phyloP scores from a whole-genome alignment of 139 green algal species.

The Gonium pectorale region DNA sequence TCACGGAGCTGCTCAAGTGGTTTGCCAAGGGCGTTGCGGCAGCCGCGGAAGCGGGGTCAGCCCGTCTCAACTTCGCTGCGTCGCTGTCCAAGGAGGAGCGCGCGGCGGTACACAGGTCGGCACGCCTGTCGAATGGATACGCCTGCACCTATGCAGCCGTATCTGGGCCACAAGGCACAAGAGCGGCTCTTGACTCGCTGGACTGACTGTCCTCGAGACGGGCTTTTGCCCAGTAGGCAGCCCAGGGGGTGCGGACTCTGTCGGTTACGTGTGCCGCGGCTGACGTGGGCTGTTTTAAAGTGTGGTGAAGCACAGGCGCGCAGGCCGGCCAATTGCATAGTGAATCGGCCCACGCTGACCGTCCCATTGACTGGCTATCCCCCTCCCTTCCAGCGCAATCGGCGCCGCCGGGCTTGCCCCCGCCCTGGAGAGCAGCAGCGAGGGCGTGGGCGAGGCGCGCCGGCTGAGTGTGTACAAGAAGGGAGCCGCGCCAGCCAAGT shows the following conservation, averaged over 20 bases:
- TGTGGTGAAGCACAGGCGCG: too few species aligned
- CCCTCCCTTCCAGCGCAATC: background rate
- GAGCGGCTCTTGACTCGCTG: too few species aligned
- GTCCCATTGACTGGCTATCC: too few species aligned
- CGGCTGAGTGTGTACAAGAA: slow-evolving; percentile 27
- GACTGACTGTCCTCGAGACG: too few species aligned
- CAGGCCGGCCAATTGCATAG: too few species aligned
- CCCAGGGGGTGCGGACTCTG: too few species aligned
- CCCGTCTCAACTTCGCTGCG: background rate
- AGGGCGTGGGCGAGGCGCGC: slow-evolving; percentile 20
- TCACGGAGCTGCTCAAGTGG: slow-evolving; percentile 4
- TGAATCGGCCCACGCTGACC: too few species aligned
- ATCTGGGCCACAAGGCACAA: too few species aligned
- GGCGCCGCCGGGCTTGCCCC: background rate
- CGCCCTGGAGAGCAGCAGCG: slow-evolving; percentile 17
- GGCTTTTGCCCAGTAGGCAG: too few species aligned
- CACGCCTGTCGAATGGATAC: background rate
- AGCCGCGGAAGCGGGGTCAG: background rate
- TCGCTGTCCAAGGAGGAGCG: slow-evolving; percentile 25
- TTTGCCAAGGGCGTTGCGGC: slow-evolving; percentile 22
- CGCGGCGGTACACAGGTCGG: slow-evolving; percentile 14
- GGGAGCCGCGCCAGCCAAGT: slow-evolving; percentile 26
- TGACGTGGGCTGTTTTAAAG: too few species aligned
- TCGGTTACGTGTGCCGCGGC: too few species aligned
- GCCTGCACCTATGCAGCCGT: background rate